A percentile compares a stretch with the other conserved stretches of the same genome.
Conservation (phyloP, 352 stramenopile species). For the Phytophthora crassamura region DNA sequence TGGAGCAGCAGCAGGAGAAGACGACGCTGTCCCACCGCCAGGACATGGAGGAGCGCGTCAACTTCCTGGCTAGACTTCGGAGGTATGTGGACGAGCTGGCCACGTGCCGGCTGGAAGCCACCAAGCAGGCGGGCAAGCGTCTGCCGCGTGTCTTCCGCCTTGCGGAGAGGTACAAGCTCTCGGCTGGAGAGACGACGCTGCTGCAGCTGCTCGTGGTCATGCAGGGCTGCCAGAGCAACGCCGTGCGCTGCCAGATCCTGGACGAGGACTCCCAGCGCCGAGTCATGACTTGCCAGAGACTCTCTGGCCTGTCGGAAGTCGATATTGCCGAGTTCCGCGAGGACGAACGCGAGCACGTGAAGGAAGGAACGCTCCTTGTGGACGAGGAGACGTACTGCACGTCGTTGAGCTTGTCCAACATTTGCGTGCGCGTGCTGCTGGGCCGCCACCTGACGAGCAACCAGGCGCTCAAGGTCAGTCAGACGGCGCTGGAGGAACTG, state of each 20-base stretch:
- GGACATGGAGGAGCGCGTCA: slow-evolving; percentile 82
- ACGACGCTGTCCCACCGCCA: slow-evolving; percentile 66
- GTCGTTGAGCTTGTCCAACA: slow-evolving; percentile 80
- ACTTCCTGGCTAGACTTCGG: slow-evolving; percentile 69
- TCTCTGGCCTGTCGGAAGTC: slow-evolving; percentile 86
- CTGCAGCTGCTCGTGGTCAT: slow-evolving; percentile 86
- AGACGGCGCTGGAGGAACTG: slow-evolving; percentile 83
- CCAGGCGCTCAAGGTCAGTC: slow-evolving; percentile 86
- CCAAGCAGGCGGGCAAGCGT: slow-evolving; percentile 39
- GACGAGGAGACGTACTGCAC: slow-evolving; percentile 86
- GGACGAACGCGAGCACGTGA: slow-evolving; percentile 85
- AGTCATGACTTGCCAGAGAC: slow-evolving; percentile 77
- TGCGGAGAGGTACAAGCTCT: slow-evolving; percentile 77
- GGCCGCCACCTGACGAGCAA: slow-evolving; percentile 79
- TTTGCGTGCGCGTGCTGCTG: slow-evolving; percentile 82
- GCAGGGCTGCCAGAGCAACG: slow-evolving; percentile 86
- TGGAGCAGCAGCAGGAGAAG: slow-evolving; percentile 42
- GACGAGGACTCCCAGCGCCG: slow-evolving; percentile 82
- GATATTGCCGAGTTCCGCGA: slow-evolving; percentile 89
- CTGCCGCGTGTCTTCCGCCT: slow-evolving; percentile 78
- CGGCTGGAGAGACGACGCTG: slow-evolving; percentile 73
- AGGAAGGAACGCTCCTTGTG: slow-evolving; percentile 87
- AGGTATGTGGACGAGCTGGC: slow-evolving; percentile 67
- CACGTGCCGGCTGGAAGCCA: slow-evolving; percentile 56
- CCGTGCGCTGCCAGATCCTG: slow-evolving; percentile 85